phyloP scores from a whole-genome alignment of 768 basidiomycete genomes.

The Podaxis sp. region DNA sequence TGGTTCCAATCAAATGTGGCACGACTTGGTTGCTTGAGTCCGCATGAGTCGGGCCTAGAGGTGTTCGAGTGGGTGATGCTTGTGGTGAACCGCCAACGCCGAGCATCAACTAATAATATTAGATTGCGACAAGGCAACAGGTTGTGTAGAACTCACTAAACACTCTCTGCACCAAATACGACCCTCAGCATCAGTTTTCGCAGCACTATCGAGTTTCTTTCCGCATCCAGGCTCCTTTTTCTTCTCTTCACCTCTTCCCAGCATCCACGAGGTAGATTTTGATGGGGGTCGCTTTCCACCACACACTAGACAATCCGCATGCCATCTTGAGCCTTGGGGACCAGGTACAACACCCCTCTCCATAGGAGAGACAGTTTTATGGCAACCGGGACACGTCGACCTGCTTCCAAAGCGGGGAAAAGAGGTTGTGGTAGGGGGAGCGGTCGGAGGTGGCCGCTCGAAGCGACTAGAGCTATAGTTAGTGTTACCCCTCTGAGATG shows the following conservation, averaged over 20 bases:
- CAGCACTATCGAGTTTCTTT: conserved; percentile 81
- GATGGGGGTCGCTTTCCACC: conserved; percentile 64
- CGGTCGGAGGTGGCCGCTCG: conserved; percentile 24
- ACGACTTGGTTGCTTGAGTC: conserved; percentile 39
- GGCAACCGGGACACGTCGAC: conserved; percentile 74
- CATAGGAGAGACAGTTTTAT: conserved; percentile 74
- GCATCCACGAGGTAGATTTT: conserved; percentile 34
- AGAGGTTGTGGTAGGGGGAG: conserved; percentile 23
- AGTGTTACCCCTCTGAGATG: conserved; percentile 18
- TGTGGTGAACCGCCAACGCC: conserved; percentile 48
- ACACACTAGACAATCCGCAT: conserved; percentile 74
- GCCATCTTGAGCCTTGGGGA: conserved; percentile 82
- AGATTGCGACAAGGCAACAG: neutral
- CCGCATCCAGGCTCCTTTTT: conserved; percentile 74
- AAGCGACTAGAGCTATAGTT: conserved; percentile 28
- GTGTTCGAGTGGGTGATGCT: conserved; percentile 51
- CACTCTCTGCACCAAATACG: conserved; percentile 87
- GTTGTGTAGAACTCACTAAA: conserved; percentile 46
- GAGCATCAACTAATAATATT: conserved; percentile 50
- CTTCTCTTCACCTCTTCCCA: conserved; percentile 45
- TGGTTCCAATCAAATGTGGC: conserved; percentile 68
- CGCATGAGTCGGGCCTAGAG: conserved; percentile 46
- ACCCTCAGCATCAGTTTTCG: conserved; percentile 68
- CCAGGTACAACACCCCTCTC: conserved; percentile 85
- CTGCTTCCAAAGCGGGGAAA: conserved; percentile 61